A percentile compares a stretch with the other conserved stretches of the same genome.
phyloP scores from a whole-genome alignment of 2,329 filamentous ascomycete species.

The Leptodontidium sp. region DNA sequence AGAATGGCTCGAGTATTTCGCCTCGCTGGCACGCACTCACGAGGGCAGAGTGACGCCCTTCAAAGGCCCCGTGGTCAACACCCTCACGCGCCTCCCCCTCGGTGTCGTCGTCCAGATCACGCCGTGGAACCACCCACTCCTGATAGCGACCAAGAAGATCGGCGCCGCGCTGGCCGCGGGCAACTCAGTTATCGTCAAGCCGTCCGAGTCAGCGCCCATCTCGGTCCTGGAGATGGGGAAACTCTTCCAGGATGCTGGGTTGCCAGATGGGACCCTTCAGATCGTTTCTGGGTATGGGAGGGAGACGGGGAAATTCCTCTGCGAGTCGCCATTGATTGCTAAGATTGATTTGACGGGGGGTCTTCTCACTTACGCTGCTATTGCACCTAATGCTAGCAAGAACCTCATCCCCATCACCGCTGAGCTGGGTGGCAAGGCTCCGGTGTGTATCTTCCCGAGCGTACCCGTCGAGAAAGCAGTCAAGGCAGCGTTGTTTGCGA shows the following conservation, averaged over 20 bases:
- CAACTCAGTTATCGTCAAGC: constrained; percentile 50
- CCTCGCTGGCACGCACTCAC: constrained; percentile 70
- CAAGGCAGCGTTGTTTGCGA: constrained; percentile 56
- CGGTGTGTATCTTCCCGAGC: constrained; percentile 69
- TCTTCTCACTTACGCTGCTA: constrained; percentile 69
- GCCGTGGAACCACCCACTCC: constrained; percentile 65
- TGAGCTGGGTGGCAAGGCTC: constrained; percentile 74
- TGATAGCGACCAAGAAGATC: constrained; percentile 61
- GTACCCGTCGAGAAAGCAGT: constrained; percentile 69
- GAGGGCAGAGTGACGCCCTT: constrained; percentile 73
- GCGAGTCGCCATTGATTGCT: constrained; percentile 64
- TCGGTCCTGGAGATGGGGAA: constrained; percentile 51
- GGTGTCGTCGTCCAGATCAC: constrained; percentile 66
- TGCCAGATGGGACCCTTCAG: constrained; percentile 53
- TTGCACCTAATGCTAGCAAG: constrained; percentile 66
- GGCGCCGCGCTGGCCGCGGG: constrained; percentile 48
- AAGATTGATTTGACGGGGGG: constrained; percentile 76
- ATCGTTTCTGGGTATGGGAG: constrained; percentile 61
- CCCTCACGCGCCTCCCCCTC: constrained; percentile 61
- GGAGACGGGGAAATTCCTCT: constrained; percentile 61
- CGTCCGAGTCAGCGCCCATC: constrained; percentile 52
- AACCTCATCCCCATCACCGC: constrained; percentile 73
- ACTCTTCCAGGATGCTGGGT: constrained; percentile 52
- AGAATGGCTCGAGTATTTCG: constrained; percentile 78
- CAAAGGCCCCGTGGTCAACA: constrained; percentile 65